Evolutionary conservation across 1,139 yeast genomes (phyloP).

Genomic region (Blastobotrys serpentis): DNA sequence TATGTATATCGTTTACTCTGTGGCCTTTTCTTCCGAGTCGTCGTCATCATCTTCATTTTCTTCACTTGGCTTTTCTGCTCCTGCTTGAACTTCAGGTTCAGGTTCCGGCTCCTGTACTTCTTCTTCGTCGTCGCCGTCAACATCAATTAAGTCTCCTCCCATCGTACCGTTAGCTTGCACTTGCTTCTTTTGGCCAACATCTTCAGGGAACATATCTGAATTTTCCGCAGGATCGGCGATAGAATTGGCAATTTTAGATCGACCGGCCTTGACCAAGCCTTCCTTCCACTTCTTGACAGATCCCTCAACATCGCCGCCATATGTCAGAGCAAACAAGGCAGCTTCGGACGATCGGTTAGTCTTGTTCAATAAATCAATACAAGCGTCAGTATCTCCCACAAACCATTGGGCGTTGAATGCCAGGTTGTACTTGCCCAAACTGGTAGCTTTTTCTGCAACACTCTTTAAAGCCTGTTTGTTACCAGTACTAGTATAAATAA

Average conservation of each 20-base stretch:
- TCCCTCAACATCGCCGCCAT: constrained; percentile 53
- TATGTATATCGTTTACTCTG: constrained; percentile 8
- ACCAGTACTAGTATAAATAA: constrained; percentile 81
- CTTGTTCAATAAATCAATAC: constrained; percentile 64
- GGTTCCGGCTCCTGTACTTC: constrained; percentile 14
- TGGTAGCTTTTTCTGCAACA: constrained; percentile 60
- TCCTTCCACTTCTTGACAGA: constrained; percentile 67
- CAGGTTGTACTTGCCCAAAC: constrained; percentile 75
- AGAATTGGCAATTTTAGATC: constrained; percentile 54
- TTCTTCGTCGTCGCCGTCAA: constrained; percentile 24
- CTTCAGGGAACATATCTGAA: constrained; percentile 34
- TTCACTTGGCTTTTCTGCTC: constrained; percentile 17
- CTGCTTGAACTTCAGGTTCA: constrained; percentile 19
- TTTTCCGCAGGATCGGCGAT: constrained; percentile 33
- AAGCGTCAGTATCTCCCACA: constrained; percentile 64
- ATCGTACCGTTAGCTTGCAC: constrained; percentile 18
- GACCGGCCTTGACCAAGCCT: constrained; percentile 51
- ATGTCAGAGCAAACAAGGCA: constrained; percentile 73
- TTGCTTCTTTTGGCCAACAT: constrained; percentile 32
- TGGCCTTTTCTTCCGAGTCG: constrained; percentile 11
- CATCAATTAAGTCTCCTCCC: constrained; percentile 30
- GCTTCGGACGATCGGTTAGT: constrained; percentile 83
- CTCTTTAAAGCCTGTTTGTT: constrained; percentile 56
- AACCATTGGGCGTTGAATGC: constrained; percentile 94
- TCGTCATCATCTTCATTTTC: constrained; percentile 12